These are phyloP conservation scores for Thielaviopsis ethacetica DNA, from an alignment of 2,329 filamentous ascomycete species.

Conservation along the genomic window DNA sequence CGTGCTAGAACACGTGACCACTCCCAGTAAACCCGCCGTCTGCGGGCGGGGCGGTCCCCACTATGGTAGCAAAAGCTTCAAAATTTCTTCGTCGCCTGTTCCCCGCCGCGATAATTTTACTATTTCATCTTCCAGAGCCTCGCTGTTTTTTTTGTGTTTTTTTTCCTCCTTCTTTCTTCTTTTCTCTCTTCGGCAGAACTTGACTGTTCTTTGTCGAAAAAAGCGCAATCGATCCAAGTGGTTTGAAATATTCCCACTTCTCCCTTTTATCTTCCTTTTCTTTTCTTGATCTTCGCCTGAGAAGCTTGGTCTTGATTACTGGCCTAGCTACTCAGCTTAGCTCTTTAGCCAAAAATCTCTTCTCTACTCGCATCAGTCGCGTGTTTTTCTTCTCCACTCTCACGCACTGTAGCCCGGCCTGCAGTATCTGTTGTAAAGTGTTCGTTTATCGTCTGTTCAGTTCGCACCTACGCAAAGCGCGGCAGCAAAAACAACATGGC, in stretches of 20 bases:
- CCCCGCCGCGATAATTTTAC: constrained; percentile 8
- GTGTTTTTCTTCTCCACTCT: constrained; percentile 35
- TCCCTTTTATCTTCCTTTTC: background rate
- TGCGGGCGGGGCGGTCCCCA: constrained; percentile 4
- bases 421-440: constrained; percentile 20
- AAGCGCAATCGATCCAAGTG: constrained; percentile 1
- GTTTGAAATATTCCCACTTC: background rate
- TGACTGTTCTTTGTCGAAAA: constrained; percentile 12
- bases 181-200: constrained; percentile 10
- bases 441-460: constrained; percentile 22
- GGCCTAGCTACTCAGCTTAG: constrained; percentile 5
- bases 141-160: constrained; percentile 1
- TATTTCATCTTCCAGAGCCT: constrained; percentile 8
- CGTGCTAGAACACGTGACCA: background rate
- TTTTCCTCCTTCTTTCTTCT: constrained; percentile 5
- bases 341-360: constrained; percentile 11
- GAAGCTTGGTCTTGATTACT: constrained; percentile 1
- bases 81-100: constrained; percentile 18
- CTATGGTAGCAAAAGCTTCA: constrained; percentile 15
- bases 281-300: background rate
- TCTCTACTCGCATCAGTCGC: constrained; percentile 26
- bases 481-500: constrained; percentile 57
- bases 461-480: constrained; percentile 38
- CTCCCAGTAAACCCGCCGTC: background rate
- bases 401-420: constrained; percentile 50